A percentile compares a stretch with the other conserved stretches of the same genome.
Conservation (phyloP, 257 asterid species). For the Anisodus tanguticus region DNA sequence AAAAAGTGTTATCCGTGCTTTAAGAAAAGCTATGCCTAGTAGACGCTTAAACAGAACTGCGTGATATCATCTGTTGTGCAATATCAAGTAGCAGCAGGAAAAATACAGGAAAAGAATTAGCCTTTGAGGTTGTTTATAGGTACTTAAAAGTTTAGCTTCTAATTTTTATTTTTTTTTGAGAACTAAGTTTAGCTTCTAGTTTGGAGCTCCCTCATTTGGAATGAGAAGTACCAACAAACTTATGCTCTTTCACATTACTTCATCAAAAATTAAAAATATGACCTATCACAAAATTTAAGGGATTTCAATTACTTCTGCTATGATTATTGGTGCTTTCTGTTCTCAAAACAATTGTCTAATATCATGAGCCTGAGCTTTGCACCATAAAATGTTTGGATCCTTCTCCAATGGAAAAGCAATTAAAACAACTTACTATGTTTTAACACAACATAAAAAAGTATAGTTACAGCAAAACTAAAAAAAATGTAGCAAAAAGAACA, state of each 20-base stretch:
- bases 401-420: not conserved
- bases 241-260: not conserved
- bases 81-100: not conserved
- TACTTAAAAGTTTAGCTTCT: not conserved
- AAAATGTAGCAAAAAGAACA: not conserved
- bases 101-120: not conserved
- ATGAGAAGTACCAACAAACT: not conserved
- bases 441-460: not conserved
- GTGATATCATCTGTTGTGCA: not conserved
- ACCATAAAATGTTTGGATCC: not conserved
- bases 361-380: not conserved
- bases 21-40: slow-evolving; percentile 1
- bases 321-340: not conserved
- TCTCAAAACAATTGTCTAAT: not conserved
- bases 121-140: not conserved
- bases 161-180: not conserved
- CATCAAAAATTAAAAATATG: not conserved
- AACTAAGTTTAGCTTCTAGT: too few relatives aligned
- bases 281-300: not conserved
- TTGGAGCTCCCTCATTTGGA: not conserved
- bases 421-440: not conserved
- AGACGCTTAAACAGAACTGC: not conserved
- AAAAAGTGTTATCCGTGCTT: not conserved
- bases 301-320: not conserved
- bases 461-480: not conserved